A percentile compares a stretch with the other conserved stretches of the same genome.
Evolutionary conservation across 805 yeast species (phyloP).

Genomic region (Saturnispora zaruensis): DNA sequence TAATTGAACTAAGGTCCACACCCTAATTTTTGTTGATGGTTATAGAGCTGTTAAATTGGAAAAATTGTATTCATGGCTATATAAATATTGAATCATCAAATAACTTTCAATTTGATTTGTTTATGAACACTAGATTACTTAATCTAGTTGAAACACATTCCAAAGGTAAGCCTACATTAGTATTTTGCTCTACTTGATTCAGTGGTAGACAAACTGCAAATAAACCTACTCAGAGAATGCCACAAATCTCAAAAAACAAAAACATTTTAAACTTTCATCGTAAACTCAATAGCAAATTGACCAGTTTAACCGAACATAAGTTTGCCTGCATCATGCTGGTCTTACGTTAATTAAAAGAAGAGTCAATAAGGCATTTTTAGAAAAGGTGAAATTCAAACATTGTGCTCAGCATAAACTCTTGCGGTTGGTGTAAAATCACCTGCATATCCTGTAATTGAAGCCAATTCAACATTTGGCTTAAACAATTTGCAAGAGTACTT

Average conservation of each 20-base stretch:
- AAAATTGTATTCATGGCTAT: constrained; percentile 50
- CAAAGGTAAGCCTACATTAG: constrained; percentile 59
- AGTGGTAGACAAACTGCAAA: constrained; percentile 73
- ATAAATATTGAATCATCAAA: constrained; percentile 30
- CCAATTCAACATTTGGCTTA: constrained; percentile 61
- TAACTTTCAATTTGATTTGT: constrained; percentile 40
- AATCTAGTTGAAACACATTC: constrained; percentile 34
- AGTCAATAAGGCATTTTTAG: constrained; percentile 63
- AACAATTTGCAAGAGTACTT: constrained; percentile 51
- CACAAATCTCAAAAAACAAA: constrained; percentile 68
- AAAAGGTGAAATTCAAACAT: constrained; percentile 51
- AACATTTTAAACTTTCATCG: constrained; percentile 51
- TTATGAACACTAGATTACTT: constrained; percentile 33
- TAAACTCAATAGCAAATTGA: constrained; percentile 57
- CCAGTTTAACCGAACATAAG: constrained; percentile 48
- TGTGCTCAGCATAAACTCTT: constrained; percentile 68
- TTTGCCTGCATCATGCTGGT: constrained; percentile 78
- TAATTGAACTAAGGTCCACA: constrained; percentile 76
- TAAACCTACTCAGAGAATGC: constrained; percentile 55
- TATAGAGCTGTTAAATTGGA: constrained; percentile 89
- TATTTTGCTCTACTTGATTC: constrained; percentile 74
- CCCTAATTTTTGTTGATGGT: constrained; percentile 87
- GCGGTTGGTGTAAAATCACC: constrained; percentile 85
- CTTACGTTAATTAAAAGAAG: constrained; percentile 61
- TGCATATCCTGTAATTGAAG: constrained; percentile 68